Percentiles rank a stretch among this genome's conserved stretches.
These are phyloP conservation scores for Saccharomyces eubayanus DNA, from an alignment of 805 yeast genomes.

Conservation along the genomic window DNA sequence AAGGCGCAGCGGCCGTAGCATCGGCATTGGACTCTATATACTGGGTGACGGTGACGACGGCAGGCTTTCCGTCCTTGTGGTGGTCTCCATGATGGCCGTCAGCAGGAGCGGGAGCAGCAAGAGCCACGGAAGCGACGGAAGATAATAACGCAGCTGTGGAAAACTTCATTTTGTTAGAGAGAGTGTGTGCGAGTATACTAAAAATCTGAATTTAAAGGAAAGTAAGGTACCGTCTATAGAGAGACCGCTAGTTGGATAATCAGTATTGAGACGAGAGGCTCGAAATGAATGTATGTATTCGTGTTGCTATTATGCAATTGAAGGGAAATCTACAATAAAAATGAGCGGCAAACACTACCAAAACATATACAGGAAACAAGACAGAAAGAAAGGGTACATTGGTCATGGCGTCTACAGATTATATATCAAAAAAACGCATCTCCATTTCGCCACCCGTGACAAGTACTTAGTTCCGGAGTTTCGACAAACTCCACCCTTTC, in stretches of 20 bases:
- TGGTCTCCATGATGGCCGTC: constrained; percentile 11
- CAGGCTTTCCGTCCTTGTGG: constrained; percentile 21
- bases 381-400: background rate
- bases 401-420: background rate
- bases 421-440: background rate
- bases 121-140: constrained; percentile 15
- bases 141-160: constrained; percentile 9
- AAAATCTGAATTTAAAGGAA: constrained; percentile 4
- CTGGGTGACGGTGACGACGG: constrained; percentile 26
- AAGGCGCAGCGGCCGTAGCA: constrained; percentile 16
- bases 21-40: constrained; percentile 22
- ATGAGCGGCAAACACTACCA: background rate
- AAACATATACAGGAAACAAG: background rate
- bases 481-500: background rate
- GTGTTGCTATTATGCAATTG: background rate
- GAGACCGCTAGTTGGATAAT: background rate
- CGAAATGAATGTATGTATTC: constrained; percentile 4
- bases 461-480: background rate
- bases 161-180: constrained; percentile 12
- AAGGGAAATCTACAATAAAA: background rate
- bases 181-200: background rate
- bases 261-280: constrained; percentile 6
- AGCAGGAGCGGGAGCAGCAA: constrained; percentile 15
- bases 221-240: constrained; percentile 1
- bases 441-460: background rate